Evolutionary conservation across 768 basidiomycete genomes (phyloP), one percentile per base, ranked within the genome.

Genomic region (Tephrocybe sp.): DNA sequence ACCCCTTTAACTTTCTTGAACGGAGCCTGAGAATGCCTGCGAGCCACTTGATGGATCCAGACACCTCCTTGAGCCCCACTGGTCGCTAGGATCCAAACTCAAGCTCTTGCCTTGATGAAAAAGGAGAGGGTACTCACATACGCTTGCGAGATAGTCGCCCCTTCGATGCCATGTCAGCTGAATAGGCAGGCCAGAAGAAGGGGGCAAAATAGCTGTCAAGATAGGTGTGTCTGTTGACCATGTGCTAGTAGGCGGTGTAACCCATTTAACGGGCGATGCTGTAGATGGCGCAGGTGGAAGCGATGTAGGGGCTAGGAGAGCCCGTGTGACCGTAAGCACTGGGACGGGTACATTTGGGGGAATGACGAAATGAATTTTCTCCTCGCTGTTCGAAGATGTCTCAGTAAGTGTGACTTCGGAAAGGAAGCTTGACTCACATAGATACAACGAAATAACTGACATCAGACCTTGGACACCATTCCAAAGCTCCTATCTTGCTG

Each of bases 11-110:
- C 82, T 67, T 93, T 94, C 67, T 88, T 93, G 83, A 99, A 98
- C 10, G 97, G 97, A 4, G 94, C 91, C 69, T 99, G 97, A 3
- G 95, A 97, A 67, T 97, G 89, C 64, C 94, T 84, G 52, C 89
- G 86, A 23, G 90, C 87, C 15, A 97, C 66, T 63, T 99, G 97
- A 64, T 99, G 97, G 44, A 99, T 97, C 83, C 95, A 93, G 23
- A 97, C 90, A 38, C 84, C 82, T 29, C 88, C 86, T 63, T 91
- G 88, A 27, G 76, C 78, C 42, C 84, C 88, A 56, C 74, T 77
- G 57, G 71, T 79, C 13, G 85, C 85, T 88, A 36, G 45, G 49
- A 31, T 47, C 23, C 53, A 45, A 12, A 34, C 54, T 47, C 51
- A 52, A 41, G 19, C 30, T 51, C 19, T 18, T 9, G 34, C 50